Evolutionary conservation across 495 filamentous ascomycete species (phyloP).

Genomic region (Rostrohypoxylon terebratum): DNA sequence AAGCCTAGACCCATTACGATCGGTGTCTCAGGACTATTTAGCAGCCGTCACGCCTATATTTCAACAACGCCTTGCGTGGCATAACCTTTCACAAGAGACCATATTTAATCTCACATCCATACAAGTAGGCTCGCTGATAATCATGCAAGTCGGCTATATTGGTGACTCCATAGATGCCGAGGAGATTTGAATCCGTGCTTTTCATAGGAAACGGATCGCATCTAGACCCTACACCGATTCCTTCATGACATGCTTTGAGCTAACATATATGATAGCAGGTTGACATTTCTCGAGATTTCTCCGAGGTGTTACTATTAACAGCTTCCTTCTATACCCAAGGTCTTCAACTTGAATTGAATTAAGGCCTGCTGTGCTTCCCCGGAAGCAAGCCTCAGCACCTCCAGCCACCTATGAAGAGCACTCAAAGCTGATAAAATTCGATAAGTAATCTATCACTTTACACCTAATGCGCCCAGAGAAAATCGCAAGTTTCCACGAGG

Average conservation of each 20-base stretch:
- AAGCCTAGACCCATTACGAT: neutral
- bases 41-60: neutral
- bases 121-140: neutral
- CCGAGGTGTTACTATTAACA: neutral
- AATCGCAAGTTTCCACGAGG: neutral
- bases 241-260: neutral
- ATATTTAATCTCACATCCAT: neutral
- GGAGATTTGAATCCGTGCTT: neutral
- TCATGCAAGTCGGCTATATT: neutral
- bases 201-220: neutral
- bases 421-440: neutral
- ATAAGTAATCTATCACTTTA: constrained; percentile 2
- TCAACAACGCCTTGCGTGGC: neutral
- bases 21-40: neutral
- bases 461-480: neutral
- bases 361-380: neutral
- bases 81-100: neutral
- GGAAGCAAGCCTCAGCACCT: constrained; percentile 1
- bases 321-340: neutral
- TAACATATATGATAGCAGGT: neutral
- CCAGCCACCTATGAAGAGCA: neutral
- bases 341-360: neutral
- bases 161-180: neutral
- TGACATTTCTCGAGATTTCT: neutral
- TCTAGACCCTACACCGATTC: neutral